Conservation (phyloP, 768 basidiomycete species). For the Candolleomyces eurysporus region DNA sequence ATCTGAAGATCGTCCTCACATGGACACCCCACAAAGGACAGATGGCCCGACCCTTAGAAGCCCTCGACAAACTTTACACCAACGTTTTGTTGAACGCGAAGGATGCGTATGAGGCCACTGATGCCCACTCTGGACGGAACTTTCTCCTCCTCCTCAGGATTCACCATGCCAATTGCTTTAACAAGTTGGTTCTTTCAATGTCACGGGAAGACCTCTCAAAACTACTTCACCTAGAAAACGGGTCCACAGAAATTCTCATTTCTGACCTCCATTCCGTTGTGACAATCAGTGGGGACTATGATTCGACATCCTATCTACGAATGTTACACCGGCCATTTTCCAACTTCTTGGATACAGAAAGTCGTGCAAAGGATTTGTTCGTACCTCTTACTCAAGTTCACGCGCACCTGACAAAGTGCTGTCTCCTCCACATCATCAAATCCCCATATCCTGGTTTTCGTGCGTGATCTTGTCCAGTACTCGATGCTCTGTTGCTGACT, state of each 20-base stretch:
- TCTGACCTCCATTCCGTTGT: neutral
- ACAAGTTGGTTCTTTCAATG: too few relatives aligned
- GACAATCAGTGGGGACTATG: too few relatives aligned
- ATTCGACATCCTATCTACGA: neutral
- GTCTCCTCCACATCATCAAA: too few relatives aligned
- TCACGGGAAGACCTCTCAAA: too few relatives aligned
- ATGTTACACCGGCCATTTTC: neutral
- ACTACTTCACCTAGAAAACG: too few relatives aligned
- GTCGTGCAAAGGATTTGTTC: too few relatives aligned
- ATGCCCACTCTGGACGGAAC: neutral
- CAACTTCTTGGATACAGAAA: neutral
- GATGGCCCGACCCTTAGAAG: neutral
- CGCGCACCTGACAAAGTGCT: too few relatives aligned
- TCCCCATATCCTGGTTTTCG: too few relatives aligned
- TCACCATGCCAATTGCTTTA: neutral
- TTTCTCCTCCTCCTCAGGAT: neutral
- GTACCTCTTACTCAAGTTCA: too few relatives aligned
- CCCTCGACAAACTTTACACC: neutral
- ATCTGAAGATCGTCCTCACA: neutral
- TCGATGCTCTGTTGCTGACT: too few relatives aligned
- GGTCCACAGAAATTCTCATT: neutral
- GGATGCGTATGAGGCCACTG: neutral
- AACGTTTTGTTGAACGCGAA: neutral
- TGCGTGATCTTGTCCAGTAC: too few relatives aligned
- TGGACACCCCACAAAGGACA: neutral